These are phyloP conservation scores for Leersia perrieri DNA, from an alignment of 176 grass and related monocot genomes.

Conservation along the genomic window DNA sequence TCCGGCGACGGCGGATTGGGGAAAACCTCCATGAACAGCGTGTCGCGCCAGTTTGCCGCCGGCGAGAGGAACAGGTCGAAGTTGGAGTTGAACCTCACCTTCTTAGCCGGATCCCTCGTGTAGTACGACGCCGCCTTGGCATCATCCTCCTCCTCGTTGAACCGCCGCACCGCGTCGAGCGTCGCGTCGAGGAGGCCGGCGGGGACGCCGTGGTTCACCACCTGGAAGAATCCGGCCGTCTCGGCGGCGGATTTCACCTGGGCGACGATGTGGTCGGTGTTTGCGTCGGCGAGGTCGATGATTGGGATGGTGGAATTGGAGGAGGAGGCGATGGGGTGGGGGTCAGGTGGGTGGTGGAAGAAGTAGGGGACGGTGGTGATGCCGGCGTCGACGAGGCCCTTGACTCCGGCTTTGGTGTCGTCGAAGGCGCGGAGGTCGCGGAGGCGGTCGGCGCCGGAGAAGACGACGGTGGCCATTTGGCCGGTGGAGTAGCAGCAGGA, in stretches of 20 bases:
- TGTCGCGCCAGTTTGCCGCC: slow-evolving; percentile 62
- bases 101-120: slow-evolving; percentile 20
- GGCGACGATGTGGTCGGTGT: neutral
- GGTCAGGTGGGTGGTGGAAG: slow-evolving; percentile 20
- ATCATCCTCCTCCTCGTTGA: slow-evolving; percentile 56
- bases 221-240: slow-evolving; percentile 57
- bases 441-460: slow-evolving; percentile 15
- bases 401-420: slow-evolving; percentile 65
- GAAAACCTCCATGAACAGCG: slow-evolving; percentile 30
- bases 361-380: slow-evolving; percentile 17
- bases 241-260: neutral
- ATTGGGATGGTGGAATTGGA: neutral
- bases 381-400: slow-evolving; percentile 54
- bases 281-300: neutral
- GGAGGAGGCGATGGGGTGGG: too few species aligned
- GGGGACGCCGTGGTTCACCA: slow-evolving; percentile 53
- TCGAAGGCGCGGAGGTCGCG: slow-evolving; percentile 50
- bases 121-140: too few species aligned
- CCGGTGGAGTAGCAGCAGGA: too few species aligned
- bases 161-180: slow-evolving; percentile 27
- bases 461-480: neutral
- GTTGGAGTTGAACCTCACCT: slow-evolving; percentile 28
- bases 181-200: slow-evolving; percentile 19
- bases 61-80: slow-evolving; percentile 41
- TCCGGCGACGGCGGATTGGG: slow-evolving; percentile 11